A percentile compares a stretch with the other conserved stretches of the same genome.
Evolutionary conservation across 164 flowering plant genomes (phyloP).

Genomic region (Berberis vulgaris): DNA sequence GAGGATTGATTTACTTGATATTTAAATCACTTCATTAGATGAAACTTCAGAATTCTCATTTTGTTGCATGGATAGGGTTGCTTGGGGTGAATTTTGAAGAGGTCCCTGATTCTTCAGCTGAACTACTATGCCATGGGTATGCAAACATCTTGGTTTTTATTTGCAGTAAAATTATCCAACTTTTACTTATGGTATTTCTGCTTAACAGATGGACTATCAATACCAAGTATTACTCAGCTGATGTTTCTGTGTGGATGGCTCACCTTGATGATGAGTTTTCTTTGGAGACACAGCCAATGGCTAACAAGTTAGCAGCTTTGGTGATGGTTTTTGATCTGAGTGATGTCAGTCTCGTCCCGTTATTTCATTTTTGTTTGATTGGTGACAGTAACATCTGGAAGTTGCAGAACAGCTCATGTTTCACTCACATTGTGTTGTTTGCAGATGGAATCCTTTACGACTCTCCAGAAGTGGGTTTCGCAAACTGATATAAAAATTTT

Average conservation of each 20-base stretch:
- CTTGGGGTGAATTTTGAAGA: conserved; percentile 57
- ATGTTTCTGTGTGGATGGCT: conserved; percentile 74
- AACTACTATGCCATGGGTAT: conserved; percentile 44
- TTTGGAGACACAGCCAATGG: conserved; percentile 26
- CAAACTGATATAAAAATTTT: conserved; percentile 43
- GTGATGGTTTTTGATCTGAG: conserved; percentile 87
- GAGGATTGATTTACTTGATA: neutral
- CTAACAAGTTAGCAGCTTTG: conserved; percentile 47
- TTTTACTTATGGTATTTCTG: neutral
- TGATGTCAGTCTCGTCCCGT: conserved; percentile 37
- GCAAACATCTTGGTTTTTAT: neutral
- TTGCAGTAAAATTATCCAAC: neutral
- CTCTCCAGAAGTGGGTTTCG: conserved; percentile 71
- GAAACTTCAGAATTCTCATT: neutral
- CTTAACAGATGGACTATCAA: conserved; percentile 68
- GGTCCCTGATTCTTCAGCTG: conserved; percentile 39
- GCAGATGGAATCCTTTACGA: conserved; percentile 60
- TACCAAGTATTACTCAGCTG: conserved; percentile 87
- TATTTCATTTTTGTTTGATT: neutral
- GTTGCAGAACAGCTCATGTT: neutral
- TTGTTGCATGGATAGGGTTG: conserved; percentile 31
- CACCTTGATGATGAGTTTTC: conserved; percentile 64
- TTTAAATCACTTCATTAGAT: neutral
- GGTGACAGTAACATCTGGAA: neutral
- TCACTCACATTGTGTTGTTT: conserved; percentile 5